Conservation (phyloP, 148 eudicot species). For the Amaranthus cruentus region DNA sequence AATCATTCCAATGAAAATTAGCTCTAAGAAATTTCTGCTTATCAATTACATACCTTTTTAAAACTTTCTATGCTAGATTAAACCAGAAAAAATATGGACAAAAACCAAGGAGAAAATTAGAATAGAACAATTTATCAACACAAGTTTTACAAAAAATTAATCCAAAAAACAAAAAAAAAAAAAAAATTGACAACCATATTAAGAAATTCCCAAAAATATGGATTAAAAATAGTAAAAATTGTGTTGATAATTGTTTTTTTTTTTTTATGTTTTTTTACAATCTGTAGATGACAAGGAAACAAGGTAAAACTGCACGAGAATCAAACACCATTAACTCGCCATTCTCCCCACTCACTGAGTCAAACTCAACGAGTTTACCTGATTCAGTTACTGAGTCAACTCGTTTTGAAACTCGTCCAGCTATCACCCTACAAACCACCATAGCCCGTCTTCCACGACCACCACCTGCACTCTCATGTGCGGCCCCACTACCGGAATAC, state of each 20-base stretch:
- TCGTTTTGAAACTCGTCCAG: conserved; percentile 67
- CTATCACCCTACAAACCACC: conserved; percentile 86
- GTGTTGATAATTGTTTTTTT: conserved; percentile 22
- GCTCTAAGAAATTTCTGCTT: conserved; percentile 4
- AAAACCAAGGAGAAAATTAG: neutral
- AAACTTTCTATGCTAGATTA: neutral
- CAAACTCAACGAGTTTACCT: conserved; percentile 40
- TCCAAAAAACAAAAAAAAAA: conserved; percentile 3
- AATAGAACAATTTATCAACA: conserved; percentile 19
- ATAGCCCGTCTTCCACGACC: conserved; percentile 70
- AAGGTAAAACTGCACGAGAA: conserved; percentile 85
- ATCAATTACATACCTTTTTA: conserved; percentile 2
- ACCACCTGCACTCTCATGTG: conserved; percentile 76
- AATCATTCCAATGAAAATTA: neutral
- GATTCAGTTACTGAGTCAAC: conserved; percentile 40
- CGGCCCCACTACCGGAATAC: conserved; percentile 69
- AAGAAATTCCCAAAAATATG: neutral
- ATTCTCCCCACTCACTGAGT: conserved; percentile 62
- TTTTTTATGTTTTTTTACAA: conserved; percentile 37
- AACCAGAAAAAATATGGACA: conserved; percentile 11
- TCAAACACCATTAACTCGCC: conserved; percentile 88
- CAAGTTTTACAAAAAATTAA: conserved; percentile 24
- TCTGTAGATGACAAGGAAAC: conserved; percentile 84
- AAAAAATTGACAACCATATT: neutral
- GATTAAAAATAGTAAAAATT: conserved; percentile 16